Evolutionary conservation across 2,329 filamentous ascomycete species (phyloP), one percentile per base, ranked within the genome.

Genomic region (Colletotrichum somersetense): DNA sequence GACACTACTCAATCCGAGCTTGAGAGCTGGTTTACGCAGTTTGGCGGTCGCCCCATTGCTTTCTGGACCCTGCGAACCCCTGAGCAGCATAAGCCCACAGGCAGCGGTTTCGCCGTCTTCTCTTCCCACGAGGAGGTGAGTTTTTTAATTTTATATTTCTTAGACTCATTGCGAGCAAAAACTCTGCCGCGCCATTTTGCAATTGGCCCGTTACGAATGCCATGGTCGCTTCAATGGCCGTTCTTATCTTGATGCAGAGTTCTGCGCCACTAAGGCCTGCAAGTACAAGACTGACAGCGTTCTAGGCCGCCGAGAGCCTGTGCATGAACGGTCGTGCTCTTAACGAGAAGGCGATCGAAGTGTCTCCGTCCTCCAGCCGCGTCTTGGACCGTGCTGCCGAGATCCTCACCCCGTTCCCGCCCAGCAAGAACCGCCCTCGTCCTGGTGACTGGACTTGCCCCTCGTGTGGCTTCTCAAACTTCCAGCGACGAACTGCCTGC

Each of bases 21-120:
- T 33, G 96, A 99, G 85, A 98, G 95, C 84, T 99, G 96, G 96
- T 99, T 98, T 81, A 99, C 96, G 40, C 96, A 99, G 83, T 99
- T 97, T 80, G 96, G 96, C 75, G 96, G 96, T 62, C 93, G 96
- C 55, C 96, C 96, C 40, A 99, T 99, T 84, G 96, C 96, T 26
- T 99, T 99, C 85, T 99, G 96, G 96, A 99, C 96, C 23, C 89
- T 99, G 62, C 93, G 96, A 74, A 99, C 96, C 18, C 96, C 96
- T 3, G 96, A 99, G 83, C 96, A 98, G 85, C 96, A 98, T 85
- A 99, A 99, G 87, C 96, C 96, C n/a, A 99, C 96, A 12, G 96
- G 96, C 55, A 97, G 96, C 66, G 96, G 96, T 66, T 99, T 99
- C 83, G 96, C 96, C 62, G 96, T 99, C 68, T 99, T 99, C 81